A percentile compares a stretch with the other conserved stretches of the same genome.
Evolutionary conservation across 345 rosid genomes (phyloP).

Genomic region (Lenwebbia sp.): DNA sequence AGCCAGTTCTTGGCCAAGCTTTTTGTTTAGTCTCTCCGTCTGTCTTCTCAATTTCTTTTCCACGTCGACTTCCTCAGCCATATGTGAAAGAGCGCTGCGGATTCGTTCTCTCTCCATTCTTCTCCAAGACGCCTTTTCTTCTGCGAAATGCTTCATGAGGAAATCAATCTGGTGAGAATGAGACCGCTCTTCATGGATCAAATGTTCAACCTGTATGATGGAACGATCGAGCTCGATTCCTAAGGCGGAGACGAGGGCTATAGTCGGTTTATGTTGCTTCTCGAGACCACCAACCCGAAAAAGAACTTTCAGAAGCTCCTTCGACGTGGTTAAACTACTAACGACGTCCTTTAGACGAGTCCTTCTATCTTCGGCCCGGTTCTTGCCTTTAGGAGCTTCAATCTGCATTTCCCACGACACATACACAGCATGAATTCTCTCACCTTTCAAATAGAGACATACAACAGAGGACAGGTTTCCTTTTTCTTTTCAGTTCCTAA

Average conservation of each 20-base stretch:
- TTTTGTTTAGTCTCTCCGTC: slow-evolving; percentile 83
- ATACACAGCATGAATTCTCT: neutral
- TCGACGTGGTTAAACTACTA: slow-evolving; percentile 54
- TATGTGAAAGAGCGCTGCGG: slow-evolving; percentile 24
- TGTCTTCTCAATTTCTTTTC: slow-evolving; percentile 64
- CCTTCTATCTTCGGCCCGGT: slow-evolving; percentile 14
- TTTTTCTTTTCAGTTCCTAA: neutral
- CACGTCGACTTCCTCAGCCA: slow-evolving; percentile 57
- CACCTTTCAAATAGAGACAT: neutral
- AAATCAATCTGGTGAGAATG: slow-evolving; percentile 31
- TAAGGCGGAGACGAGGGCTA: slow-evolving; percentile 56
- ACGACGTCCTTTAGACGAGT: slow-evolving; percentile 49
- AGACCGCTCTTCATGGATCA: slow-evolving; percentile 35
- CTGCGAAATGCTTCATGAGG: slow-evolving; percentile 39
- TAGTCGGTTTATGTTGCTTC: slow-evolving; percentile 38
- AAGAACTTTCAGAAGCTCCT: slow-evolving; percentile 69
- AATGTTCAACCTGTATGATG: slow-evolving; percentile 34
- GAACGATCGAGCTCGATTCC: slow-evolving; percentile 53
- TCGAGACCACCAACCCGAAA: slow-evolving; percentile 45
- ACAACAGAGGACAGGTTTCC: neutral
- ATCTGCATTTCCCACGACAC: slow-evolving; percentile 27
- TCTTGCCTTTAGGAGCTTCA: slow-evolving; percentile 29
- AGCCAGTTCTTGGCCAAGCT: slow-evolving; percentile 61
- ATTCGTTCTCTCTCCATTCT: slow-evolving; percentile 43
- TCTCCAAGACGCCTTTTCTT: slow-evolving; percentile 53